Evolutionary conservation across 139 green algal species (phyloP), one percentile per base, ranked within the genome.

Genomic region (Ettlia oleoabundans): DNA sequence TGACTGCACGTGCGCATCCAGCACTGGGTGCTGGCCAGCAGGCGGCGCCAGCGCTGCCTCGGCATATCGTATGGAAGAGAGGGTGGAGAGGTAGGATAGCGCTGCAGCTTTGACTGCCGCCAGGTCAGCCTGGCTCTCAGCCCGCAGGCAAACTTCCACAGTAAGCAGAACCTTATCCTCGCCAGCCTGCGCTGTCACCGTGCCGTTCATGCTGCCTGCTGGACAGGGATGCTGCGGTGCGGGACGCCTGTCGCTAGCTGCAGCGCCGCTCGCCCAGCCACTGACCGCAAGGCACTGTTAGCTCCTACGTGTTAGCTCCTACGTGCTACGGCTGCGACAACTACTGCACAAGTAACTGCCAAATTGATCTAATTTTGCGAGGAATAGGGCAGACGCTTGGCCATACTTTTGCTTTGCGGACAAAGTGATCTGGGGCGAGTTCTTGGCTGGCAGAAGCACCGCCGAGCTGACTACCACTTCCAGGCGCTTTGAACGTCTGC

Each of bases 131-230:
- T 33, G 61, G 51, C 62, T 80, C n/a, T 87, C 82, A n/a, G 37
- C 38, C 37, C 71, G 52, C 67, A 86, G 42, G 51, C 52, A 68
- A n/a, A 78, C 81, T 42, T 86, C 69, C 58, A 81, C 75, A 6
- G 30, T 72, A 0, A 81, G 58, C 38, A 30, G 1, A 35, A 70
- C 75, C 18, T 81, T 81, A 28, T 53, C 73, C 18, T 51, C 33
- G 28, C 18, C 21, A n/a, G n/a, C 55, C 55, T 28, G 18, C 55
- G 21, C 38, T 47, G 35, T 22, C 53, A 51, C 40, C 68, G 47
- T 76, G 37, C 6, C 41, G 63, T 41, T 69, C 63, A 69, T 28
- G 55, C 21, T n/a, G 55, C 15, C 21, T 65, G 55, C 55, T 58
- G 47, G 47, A 24, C 15, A 24, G 47, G 47, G 47, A 10, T 15